These are phyloP conservation scores for Penicillium sp. DNA, from an alignment of 2,329 filamentous ascomycete species.

Conservation along the genomic window DNA sequence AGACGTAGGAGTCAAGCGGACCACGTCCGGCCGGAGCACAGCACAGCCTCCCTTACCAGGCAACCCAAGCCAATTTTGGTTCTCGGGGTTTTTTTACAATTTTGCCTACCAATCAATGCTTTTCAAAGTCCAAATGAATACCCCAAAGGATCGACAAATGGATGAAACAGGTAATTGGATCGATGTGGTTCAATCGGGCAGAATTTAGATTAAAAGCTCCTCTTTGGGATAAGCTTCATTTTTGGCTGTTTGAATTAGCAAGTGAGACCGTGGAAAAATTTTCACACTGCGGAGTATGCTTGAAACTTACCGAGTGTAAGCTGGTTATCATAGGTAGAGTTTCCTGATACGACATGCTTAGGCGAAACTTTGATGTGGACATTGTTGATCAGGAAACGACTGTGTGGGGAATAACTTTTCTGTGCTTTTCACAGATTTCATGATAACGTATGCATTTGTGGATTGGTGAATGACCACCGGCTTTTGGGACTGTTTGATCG, in stretches of 20 bases:
- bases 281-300: slow-evolving; percentile 1
- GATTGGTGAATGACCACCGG: background rate
- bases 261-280: background rate
- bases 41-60: background rate
- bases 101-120: background rate
- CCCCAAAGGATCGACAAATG: slow-evolving; percentile 3
- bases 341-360: background rate
- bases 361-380: slow-evolving; percentile 10
- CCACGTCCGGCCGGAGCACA: background rate
- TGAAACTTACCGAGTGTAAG: background rate
- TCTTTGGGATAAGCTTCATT: background rate
- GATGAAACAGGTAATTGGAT: slow-evolving; percentile 11
- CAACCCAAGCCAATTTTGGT: background rate
- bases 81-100: background rate
- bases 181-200: background rate
- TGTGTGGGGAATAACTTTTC: background rate
- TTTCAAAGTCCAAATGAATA: background rate
- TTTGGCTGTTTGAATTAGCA: background rate
- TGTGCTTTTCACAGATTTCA: background rate
- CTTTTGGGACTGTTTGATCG: background rate
- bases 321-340: slow-evolving; percentile 8
- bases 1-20: background rate
- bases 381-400: slow-evolving; percentile 13
- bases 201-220: background rate
- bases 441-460: background rate